Base-by-base conservation (phyloP, 2,329 filamentous ascomycete genomes). In the Annulohypoxylon truncatum region DNA sequence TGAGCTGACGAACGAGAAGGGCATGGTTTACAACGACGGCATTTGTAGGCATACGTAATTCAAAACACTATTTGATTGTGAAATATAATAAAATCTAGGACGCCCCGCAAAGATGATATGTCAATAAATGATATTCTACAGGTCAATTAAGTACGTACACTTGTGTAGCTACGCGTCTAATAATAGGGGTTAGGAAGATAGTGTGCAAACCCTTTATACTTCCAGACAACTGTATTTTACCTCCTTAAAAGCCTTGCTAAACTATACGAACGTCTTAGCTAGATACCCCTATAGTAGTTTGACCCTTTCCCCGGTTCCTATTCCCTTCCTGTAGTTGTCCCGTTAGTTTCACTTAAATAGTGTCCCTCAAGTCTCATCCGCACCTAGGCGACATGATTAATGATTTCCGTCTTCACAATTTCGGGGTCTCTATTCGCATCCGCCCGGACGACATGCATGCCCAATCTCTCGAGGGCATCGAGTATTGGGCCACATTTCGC, bases 351-450 rank as follows among this genome's bases (percentile, higher is more conserved):
- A 31, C 8, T 6, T 50, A 15, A 31, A 33, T 51, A 24, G 4
- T 22, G 8, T 33, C 12, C 31, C 12, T 33, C 31, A 3, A 33
- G 31, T 10, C 12, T 33, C 31, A 33, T n/a, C n/a, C n/a, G n/a
- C 31, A 33, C 12, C 3, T 13, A 33, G 12, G 8, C 12, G 9
- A 44, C 7, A 9, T 26, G 61, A 65, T 61, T 15, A 69, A 42
- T n/a, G 46, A 73, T 40, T 28, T 72, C 65, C 12, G 28, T 5
- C 24, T 60, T 58, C n/a, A 71, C 69, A 20, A 8, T 42, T 7
- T 68, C 61, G 4, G 61, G 20, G 26, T 69, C 60, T 42, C 58
- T 59, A 15, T 56, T 35, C 2, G 71, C 51, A 44, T 66, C 44
- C n/a, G 72, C 56, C 15, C 51, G 46, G 2, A 51, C 26, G 4